phyloP scores from a whole-genome alignment of 345 rosid genomes.

The Sapria himalayana region DNA sequence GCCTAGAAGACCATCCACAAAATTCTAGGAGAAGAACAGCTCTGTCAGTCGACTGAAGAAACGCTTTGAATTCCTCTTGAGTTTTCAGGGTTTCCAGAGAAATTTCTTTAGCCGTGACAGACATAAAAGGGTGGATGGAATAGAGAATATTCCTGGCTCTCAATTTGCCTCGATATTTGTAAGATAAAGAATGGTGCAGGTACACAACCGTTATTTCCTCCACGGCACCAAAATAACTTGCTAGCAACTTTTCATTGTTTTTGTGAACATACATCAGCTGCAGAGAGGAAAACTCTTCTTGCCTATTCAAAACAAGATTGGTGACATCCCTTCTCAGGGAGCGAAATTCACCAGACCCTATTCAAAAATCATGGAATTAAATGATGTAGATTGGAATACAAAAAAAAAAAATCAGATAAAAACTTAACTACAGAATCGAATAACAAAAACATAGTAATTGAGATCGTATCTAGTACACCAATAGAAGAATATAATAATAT shows the following conservation, averaged over 20 bases:
- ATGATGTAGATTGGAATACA: neutral
- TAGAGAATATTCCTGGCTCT: constrained; percentile 34
- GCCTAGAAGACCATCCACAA: constrained; percentile 60
- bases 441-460: too few species aligned
- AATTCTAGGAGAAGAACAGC: constrained; percentile 48
- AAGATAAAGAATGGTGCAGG: constrained; percentile 41
- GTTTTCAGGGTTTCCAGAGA: constrained; percentile 27
- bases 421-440: neutral
- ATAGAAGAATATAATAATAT: too few species aligned
- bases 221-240: constrained; percentile 41
- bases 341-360: constrained; percentile 91
- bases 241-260: constrained; percentile 40
- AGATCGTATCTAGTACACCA: too few species aligned
- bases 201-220: constrained; percentile 32
- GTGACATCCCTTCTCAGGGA: constrained; percentile 45
- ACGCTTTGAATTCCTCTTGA: constrained; percentile 26
- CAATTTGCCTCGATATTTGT: constrained; percentile 47
- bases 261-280: constrained; percentile 38
- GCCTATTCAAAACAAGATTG: constrained; percentile 12
- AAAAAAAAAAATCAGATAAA: neutral
- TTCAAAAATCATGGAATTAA: neutral
- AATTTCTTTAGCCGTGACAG: constrained; percentile 25
- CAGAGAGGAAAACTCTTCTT: constrained; percentile 24
- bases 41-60: constrained; percentile 62
- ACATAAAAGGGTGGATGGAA: constrained; percentile 30